phyloP scores from a whole-genome alignment of 768 basidiomycete genomes.

The Rhodotorula graminis region DNA sequence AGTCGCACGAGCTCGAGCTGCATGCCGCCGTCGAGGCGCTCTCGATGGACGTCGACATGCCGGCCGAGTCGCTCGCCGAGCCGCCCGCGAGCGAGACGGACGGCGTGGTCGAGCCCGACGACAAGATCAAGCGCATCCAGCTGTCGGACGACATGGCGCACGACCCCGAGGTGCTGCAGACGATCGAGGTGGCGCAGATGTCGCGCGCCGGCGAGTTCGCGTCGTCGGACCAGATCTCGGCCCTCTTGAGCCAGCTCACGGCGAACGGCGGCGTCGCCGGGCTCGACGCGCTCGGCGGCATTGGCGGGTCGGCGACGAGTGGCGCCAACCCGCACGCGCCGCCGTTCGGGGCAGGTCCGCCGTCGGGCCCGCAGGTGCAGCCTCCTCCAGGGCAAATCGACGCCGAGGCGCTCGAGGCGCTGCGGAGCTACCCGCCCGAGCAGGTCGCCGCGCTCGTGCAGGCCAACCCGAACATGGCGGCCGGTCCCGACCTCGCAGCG shows the following conservation, averaged over 20 bases:
- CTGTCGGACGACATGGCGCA: constrained; percentile 3
- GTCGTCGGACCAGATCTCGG: constrained; percentile 18
- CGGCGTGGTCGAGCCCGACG: background rate
- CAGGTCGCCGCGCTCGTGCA: constrained; percentile 11
- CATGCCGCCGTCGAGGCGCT: constrained; percentile 12
- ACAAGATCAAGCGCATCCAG: constrained; percentile 1
- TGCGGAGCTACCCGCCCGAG: constrained; percentile 1
- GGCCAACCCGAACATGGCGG: constrained; percentile 1
- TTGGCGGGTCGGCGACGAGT: background rate
- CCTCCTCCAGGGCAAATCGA: constrained; percentile 1
- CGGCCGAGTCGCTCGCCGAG: constrained; percentile 8
- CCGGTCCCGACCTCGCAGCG: constrained; percentile 7
- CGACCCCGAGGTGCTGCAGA: background rate
- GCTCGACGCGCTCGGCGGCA: background rate
- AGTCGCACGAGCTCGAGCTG: constrained; percentile 4
- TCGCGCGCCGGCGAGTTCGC: background rate
- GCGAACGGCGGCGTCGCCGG: background rate
- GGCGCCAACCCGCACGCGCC: background rate
- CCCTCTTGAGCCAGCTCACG: constrained; percentile 20
- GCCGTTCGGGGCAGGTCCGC: background rate
- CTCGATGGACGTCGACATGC: constrained; percentile 13
- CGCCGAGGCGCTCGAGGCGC: constrained; percentile 8
- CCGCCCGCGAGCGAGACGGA: background rate
- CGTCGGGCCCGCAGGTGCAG: background rate
- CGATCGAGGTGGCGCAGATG: constrained; percentile 22